Evolutionary conservation across 2,329 filamentous ascomycete genomes (phyloP).

Genomic region (Amphichorda felina): DNA sequence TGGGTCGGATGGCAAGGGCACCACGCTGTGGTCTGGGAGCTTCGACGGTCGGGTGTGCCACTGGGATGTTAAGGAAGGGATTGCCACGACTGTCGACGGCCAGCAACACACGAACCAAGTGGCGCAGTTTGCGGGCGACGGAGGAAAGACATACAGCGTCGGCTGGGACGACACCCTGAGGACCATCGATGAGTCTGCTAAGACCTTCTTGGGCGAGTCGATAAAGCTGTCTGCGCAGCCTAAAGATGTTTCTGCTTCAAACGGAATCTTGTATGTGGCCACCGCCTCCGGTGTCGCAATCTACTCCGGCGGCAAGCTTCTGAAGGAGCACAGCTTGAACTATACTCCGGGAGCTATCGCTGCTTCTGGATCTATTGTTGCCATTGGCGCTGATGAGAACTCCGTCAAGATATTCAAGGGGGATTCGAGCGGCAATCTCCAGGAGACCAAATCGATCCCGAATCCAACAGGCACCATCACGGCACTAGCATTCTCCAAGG

Average conservation of each 20-base stretch:
- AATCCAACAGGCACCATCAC: slow-evolving; percentile 64
- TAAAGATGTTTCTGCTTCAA: slow-evolving; percentile 47
- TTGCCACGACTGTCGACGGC: slow-evolving; percentile 62
- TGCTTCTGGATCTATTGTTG: slow-evolving; percentile 54
- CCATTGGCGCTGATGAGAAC: slow-evolving; percentile 65
- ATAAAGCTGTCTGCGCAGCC: slow-evolving; percentile 68
- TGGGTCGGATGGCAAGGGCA: slow-evolving; percentile 35
- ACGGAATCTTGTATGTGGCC: slow-evolving; percentile 42
- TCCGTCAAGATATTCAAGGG: slow-evolving; percentile 58
- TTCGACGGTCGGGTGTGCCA: slow-evolving; percentile 79
- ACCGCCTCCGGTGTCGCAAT: slow-evolving; percentile 37
- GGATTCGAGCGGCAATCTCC: slow-evolving; percentile 43
- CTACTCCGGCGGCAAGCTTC: slow-evolving; percentile 49
- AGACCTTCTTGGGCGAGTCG: slow-evolving; percentile 60
- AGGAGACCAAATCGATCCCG: slow-evolving; percentile 44
- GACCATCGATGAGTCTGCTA: slow-evolving; percentile 61
- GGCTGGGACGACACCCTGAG: slow-evolving; percentile 92
- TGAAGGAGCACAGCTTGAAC: slow-evolving; percentile 45
- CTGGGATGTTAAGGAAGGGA: slow-evolving; percentile 67
- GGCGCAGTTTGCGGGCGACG: slow-evolving; percentile 54
- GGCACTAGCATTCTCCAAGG: slow-evolving; percentile 68
- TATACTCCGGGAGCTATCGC: slow-evolving; percentile 62
- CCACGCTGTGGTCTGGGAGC: slow-evolving; percentile 77
- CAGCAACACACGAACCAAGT: slow-evolving; percentile 79
- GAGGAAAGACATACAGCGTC: slow-evolving; percentile 65